These are phyloP conservation scores for Fomitopsis pinicola DNA, from an alignment of 1,284 basidiomycete species.

Conservation along the genomic window DNA sequence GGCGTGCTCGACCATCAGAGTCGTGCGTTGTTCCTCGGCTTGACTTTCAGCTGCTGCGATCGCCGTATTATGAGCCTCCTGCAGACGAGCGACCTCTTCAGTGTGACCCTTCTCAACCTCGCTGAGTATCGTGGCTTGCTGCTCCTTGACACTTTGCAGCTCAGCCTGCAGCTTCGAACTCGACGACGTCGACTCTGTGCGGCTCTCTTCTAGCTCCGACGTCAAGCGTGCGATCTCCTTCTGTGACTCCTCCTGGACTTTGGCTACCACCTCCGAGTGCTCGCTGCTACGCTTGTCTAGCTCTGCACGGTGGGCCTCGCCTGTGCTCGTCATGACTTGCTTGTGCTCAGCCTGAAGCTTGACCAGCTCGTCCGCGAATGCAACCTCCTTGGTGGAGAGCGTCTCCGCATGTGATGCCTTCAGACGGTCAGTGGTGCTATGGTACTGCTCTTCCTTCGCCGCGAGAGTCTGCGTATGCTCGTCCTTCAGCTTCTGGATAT, in stretches of 20 bases:
- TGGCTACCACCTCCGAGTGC: constrained; percentile 35
- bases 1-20: constrained; percentile 32
- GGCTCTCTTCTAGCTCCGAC: constrained; percentile 38
- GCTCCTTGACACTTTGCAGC: constrained; percentile 45
- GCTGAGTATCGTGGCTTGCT: constrained; percentile 50
- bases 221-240: constrained; percentile 49
- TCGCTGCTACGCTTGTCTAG: constrained; percentile 35
- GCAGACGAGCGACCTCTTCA: constrained; percentile 45
- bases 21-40: constrained; percentile 23
- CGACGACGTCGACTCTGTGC: constrained; percentile 39
- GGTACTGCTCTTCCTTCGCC: constrained; percentile 57
- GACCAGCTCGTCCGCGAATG: constrained; percentile 57
- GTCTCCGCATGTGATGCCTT: constrained; percentile 54
- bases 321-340: constrained; percentile 46
- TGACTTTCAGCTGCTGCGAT: constrained; percentile 24
- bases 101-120: constrained; percentile 54
- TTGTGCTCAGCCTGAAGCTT: constrained; percentile 54
- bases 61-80: constrained; percentile 38
- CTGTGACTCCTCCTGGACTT: constrained; percentile 47
- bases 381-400: constrained; percentile 55
- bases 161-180: constrained; percentile 40
- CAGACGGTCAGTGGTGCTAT: constrained; percentile 35
- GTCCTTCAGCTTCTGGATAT: constrained; percentile 58
- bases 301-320: constrained; percentile 46
- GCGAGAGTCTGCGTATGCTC: constrained; percentile 51